These are phyloP conservation scores for Colletotrichum sp. DNA, from an alignment of 2,329 filamentous ascomycete genomes.

Conservation along the genomic window DNA sequence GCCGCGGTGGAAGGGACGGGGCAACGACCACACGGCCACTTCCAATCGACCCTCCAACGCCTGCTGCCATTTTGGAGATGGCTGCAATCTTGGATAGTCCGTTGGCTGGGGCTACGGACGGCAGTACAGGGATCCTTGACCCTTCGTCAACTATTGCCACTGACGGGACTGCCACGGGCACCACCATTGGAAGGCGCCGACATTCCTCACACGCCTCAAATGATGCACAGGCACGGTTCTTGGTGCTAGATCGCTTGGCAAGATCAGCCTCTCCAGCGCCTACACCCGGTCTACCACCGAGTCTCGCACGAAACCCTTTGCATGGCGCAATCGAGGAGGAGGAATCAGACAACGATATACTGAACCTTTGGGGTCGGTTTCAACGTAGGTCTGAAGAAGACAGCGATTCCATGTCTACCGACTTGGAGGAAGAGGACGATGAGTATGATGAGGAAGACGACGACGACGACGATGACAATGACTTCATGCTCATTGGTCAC, in stretches of 20 bases:
- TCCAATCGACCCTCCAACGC: neutral
- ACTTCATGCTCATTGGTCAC: conserved; percentile 57
- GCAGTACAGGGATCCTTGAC: neutral
- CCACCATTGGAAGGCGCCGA: conserved; percentile 31
- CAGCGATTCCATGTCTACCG: conserved; percentile 38
- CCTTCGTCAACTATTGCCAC: neutral
- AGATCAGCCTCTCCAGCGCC: conserved; percentile 16
- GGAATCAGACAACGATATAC: conserved; percentile 50
- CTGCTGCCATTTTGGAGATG: neutral
- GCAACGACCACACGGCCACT: neutral
- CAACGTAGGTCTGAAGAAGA: conserved; percentile 51
- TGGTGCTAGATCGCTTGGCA: conserved; percentile 45
- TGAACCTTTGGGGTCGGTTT: conserved; percentile 57
- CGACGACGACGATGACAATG: conserved; percentile 55
- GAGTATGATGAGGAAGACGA: conserved; percentile 51
- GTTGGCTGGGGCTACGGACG: neutral
- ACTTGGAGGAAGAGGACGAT: conserved; percentile 44
- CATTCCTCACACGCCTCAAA: conserved; percentile 40
- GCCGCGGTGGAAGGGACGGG: neutral
- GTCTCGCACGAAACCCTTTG: conserved; percentile 8
- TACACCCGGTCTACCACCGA: neutral
- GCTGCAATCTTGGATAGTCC: neutral
- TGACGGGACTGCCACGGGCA: neutral
- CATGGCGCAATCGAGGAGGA: conserved; percentile 38
- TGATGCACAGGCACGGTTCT: conserved; percentile 33